A percentile compares a stretch with the other conserved stretches of the same genome.
Conservation (phyloP, 495 filamentous ascomycete genomes). For the Aspergillus sclerotioniger region DNA sequence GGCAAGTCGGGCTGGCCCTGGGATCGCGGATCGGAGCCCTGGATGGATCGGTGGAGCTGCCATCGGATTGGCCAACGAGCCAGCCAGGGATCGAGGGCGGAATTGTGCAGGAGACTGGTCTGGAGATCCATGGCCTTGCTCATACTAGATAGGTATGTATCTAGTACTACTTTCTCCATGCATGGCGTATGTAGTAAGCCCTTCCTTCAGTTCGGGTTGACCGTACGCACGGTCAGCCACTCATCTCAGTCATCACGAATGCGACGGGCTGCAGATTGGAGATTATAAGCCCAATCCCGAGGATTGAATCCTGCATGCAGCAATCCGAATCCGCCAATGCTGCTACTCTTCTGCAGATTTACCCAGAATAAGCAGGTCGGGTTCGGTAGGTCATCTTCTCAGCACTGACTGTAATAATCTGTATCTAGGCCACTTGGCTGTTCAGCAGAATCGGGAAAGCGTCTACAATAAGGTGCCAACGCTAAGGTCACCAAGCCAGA, state of each 20-base stretch:
- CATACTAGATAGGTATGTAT: background rate
- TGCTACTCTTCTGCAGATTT: background rate
- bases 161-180: too few species aligned
- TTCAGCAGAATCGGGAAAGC: background rate
- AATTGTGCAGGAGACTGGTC: background rate
- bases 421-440: background rate
- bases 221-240: background rate
- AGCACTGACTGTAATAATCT: background rate
- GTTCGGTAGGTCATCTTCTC: background rate
- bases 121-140: background rate
- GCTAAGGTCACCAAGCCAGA: slow-evolving; percentile 1
- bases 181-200: background rate
- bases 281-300: too few species aligned
- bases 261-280: background rate
- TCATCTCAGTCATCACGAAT: background rate
- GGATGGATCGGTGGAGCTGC: background rate
- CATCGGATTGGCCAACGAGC: background rate
- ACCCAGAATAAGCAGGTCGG: background rate
- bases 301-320: background rate
- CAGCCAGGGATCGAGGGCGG: background rate
- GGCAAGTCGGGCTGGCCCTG: background rate
- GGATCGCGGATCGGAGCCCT: background rate
- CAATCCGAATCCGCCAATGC: background rate
- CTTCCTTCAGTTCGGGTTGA: background rate
- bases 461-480: background rate